These are phyloP conservation scores for Chlamydomonas sp. DNA, from an alignment of 139 green algal genomes.

Conservation along the genomic window DNA sequence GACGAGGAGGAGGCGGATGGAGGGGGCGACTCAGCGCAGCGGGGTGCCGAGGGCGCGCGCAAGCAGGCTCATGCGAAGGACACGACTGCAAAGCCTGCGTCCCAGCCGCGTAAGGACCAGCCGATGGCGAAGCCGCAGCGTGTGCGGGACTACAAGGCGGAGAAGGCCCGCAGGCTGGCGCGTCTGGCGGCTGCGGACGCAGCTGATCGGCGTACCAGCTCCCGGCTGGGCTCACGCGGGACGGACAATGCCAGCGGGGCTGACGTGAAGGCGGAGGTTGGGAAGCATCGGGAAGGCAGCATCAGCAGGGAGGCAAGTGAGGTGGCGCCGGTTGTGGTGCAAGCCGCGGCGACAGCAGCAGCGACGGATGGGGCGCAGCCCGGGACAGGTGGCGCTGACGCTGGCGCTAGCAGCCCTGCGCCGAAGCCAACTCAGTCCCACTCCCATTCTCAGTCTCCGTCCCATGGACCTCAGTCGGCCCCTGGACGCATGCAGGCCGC, in stretches of 20 bases:
- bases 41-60: not conserved
- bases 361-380: not conserved
- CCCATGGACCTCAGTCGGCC: too few species aligned
- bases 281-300: not conserved
- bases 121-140: not conserved
- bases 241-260: not conserved
- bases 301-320: not conserved
- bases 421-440: too few species aligned
- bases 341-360: not conserved
- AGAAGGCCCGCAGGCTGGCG: conserved; percentile 9
- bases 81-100: not conserved
- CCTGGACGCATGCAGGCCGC: too few species aligned
- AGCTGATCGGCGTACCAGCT: conserved; percentile 6
- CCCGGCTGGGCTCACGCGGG: not conserved
- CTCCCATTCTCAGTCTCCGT: too few species aligned
- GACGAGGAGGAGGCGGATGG: not conserved
- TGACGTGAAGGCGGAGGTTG: not conserved
- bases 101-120: too few species aligned
- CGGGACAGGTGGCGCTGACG: too few species aligned
- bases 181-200: not conserved
- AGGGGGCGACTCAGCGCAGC: not conserved
- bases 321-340: not conserved
- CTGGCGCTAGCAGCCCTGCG: too few species aligned
- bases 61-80: too few species aligned
- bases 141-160: not conserved